A percentile compares a stretch with the other conserved stretches of the same genome.
Conservation (phyloP, 768 basidiomycete genomes). For the Boletus subparvulus region DNA sequence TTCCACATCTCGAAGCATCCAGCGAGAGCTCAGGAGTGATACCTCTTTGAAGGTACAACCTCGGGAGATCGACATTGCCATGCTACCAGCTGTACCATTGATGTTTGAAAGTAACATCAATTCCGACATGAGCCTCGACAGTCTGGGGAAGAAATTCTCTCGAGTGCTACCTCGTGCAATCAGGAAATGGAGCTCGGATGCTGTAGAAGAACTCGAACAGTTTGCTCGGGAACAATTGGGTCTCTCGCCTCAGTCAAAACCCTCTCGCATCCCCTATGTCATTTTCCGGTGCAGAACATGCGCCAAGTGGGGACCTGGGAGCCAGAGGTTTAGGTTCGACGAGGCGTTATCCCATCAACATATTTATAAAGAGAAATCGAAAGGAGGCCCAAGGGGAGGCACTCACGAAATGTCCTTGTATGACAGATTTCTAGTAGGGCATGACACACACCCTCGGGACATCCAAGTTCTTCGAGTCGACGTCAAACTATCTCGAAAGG, state of each 20-base stretch:
- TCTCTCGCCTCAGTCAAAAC: constrained; percentile 1
- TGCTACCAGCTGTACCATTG: neutral
- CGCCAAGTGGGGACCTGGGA: neutral
- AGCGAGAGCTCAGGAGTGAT: too few relatives aligned
- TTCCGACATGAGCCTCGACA: neutral
- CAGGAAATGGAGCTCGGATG: constrained; percentile 8
- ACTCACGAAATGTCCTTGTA: neutral
- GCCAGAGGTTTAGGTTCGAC: neutral
- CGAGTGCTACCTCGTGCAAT: neutral
- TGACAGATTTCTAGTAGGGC: neutral
- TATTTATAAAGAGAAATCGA: neutral
- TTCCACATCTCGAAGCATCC: neutral
- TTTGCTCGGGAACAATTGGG: neutral
- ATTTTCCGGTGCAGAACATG: constrained; percentile 13
- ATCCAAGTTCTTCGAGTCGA: constrained; percentile 7
- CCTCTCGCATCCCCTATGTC: constrained; percentile 3
- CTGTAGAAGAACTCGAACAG: constrained; percentile 10
- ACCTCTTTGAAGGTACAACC: constrained; percentile 1
- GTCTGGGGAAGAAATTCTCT: neutral
- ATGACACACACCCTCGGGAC: neutral
- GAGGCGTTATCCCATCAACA: constrained; percentile 5
- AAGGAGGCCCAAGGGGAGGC: too few relatives aligned
- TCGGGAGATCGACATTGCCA: constrained; percentile 1
- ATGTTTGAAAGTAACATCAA: neutral
- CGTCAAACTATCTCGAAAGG: neutral